Base-by-base conservation (phyloP, 1,139 yeast species). In the Pichia norvegensis region DNA sequence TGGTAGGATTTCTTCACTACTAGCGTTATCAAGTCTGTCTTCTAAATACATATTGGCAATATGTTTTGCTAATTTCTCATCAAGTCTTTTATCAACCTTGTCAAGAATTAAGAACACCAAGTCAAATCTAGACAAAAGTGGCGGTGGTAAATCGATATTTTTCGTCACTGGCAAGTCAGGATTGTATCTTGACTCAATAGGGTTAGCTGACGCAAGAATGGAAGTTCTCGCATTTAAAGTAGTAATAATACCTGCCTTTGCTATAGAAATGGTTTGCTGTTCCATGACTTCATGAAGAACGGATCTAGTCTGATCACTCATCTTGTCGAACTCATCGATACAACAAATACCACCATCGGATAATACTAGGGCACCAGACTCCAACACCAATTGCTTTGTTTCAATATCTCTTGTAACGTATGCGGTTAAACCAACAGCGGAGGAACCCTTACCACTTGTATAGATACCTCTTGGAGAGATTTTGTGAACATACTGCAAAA, bases 321-420 rank as follows among this genome's bases (percentile, higher is more conserved):
- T 92, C 66, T 92, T 92, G 67, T 92, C 99, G 61, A 92, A 92
- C 69, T 92, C 99, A 70, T 92, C 99, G 63, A 92, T 92, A 68
- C 98, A 94, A 70, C 98, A 92, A 45, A 92, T 82, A 69, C 99
- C 99, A 48, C 98, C 98, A 67, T 92, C 99, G 8, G 97, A 87
- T 45, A 92, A 73, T 13, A 92, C 98, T 54, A 92, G 74, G 0
- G 99, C 99, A 64, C 99, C 99, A 62, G 92, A 80, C 63, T 92
- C 99, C 49, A 92, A 73, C 8, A 92, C 98, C 43, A 92, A 69
- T 62, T 92, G 98, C 58, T 79, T 85, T 1, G 97, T 87, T 58
- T 92, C 98, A 39, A 85, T 76, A 64, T 92, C 99, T 60, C 97
- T 75, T 9, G 98, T 90, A 46, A 92, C 83, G 63, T 92, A 92